phyloP scores from a whole-genome alignment of 768 basidiomycete genomes.

The Kondoa subrosea region DNA sequence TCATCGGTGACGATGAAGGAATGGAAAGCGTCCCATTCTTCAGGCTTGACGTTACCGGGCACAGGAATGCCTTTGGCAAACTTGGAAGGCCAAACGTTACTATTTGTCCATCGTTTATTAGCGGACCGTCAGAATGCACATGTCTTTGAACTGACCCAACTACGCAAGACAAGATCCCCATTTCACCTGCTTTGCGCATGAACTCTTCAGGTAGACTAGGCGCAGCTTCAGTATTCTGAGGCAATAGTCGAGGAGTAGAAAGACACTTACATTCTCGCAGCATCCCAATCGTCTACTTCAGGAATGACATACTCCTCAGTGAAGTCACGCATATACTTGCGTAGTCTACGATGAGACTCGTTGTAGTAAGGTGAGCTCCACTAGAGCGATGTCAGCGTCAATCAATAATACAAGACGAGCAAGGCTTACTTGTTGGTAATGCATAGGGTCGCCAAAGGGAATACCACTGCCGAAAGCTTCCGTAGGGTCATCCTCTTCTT shows the following conservation, averaged over 20 bases:
- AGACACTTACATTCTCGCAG: not conserved
- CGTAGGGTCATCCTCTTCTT: slow-evolving; percentile 10
- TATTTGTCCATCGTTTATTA: not conserved
- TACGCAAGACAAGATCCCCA: slow-evolving; percentile 20
- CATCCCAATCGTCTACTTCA: slow-evolving; percentile 18
- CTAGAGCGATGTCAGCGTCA: too few relatives aligned
- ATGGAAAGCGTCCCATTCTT: slow-evolving; percentile 20
- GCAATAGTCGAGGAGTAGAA: not conserved
- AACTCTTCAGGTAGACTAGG: slow-evolving; percentile 17
- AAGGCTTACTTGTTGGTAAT: slow-evolving; percentile 22
- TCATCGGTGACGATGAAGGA: slow-evolving; percentile 11
- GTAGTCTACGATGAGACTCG: slow-evolving; percentile 19
- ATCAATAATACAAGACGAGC: too few relatives aligned
- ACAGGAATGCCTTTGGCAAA: slow-evolving; percentile 13
- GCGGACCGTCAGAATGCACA: not conserved
- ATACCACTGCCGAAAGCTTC: too few relatives aligned
- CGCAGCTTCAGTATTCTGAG: not conserved
- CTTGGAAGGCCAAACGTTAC: not conserved
- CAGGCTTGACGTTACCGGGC: slow-evolving; percentile 16
- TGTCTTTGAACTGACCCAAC: not conserved
- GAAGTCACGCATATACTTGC: slow-evolving; percentile 22
- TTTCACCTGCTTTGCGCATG: slow-evolving; percentile 15
- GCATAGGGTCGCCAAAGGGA: slow-evolving; percentile 16
- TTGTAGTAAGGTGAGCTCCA: slow-evolving; percentile 25
- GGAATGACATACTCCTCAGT: slow-evolving; percentile 12